These are phyloP conservation scores for Dendrocalamus latiflorus DNA, from an alignment of 202 grass and related monocot species.

Conservation along the genomic window DNA sequence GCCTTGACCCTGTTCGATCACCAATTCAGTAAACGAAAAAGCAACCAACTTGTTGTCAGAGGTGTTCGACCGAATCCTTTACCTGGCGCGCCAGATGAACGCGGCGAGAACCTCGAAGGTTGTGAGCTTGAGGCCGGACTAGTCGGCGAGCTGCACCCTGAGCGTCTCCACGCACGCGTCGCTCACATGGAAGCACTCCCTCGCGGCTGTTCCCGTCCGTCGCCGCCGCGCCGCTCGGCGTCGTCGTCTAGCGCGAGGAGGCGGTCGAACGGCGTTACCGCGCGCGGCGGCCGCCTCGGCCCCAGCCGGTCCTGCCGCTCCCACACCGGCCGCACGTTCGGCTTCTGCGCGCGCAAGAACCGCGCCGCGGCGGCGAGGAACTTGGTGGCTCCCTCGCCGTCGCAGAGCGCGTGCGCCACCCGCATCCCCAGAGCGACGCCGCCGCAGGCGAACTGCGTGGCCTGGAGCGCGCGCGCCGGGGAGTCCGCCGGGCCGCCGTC, in stretches of 20 bases:
- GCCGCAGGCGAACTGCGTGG: no score
- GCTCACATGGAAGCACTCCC: constrained; percentile 60
- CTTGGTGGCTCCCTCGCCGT: constrained; percentile 57
- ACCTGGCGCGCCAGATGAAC: constrained; percentile 83
- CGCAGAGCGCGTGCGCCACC: constrained; percentile 61
- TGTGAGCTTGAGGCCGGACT: constrained; percentile 50
- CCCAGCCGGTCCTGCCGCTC: constrained; percentile 45
- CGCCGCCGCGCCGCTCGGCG: neutral
- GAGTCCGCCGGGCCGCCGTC: neutral
- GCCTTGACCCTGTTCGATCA: constrained; percentile 49
- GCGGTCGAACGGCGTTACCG: no score
- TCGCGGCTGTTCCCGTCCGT: neutral
- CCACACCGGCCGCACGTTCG: constrained; percentile 40
- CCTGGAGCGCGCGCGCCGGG: constrained; percentile 46
- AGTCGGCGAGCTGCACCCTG: constrained; percentile 25
- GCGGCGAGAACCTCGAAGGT: constrained; percentile 67
- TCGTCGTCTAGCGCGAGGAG: no score
- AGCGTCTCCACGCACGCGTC: constrained; percentile 47
- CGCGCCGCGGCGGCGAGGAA: constrained; percentile 47
- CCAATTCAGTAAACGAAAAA: neutral
- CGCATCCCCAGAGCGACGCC: constrained; percentile 75
- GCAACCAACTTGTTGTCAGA: neutral
- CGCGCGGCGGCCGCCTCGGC: no score
- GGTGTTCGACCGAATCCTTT: neutral
- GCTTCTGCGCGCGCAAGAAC: constrained; percentile 32